Evolutionary conservation across 2,329 filamentous ascomycete species (phyloP).

Genomic region (Trichoderma guizhouense): DNA sequence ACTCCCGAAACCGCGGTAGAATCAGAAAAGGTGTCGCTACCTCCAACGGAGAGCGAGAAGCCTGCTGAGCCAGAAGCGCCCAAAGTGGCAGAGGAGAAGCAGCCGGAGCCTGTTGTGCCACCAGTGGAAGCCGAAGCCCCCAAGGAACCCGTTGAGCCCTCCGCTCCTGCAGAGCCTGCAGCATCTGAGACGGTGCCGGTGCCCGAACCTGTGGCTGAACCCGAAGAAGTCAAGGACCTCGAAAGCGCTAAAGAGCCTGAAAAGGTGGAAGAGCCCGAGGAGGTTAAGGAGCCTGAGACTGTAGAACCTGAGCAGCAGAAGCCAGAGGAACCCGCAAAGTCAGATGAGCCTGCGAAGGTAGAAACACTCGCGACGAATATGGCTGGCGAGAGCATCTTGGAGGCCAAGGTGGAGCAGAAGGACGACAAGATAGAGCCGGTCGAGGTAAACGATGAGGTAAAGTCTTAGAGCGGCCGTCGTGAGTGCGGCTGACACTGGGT

Average conservation of each 20-base stretch:
- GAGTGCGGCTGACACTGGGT: background rate
- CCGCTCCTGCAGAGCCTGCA: background rate
- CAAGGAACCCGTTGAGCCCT: background rate
- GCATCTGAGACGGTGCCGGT: background rate
- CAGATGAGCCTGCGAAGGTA: constrained; percentile 17
- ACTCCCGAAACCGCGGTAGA: background rate
- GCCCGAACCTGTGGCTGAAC: background rate
- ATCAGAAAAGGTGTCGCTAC: background rate
- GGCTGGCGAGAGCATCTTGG: constrained; percentile 43
- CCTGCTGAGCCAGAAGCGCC: constrained; percentile 1
- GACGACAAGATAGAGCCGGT: constrained; percentile 36
- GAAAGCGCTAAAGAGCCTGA: background rate
- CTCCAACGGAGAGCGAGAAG: constrained; percentile 4
- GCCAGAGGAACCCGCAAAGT: background rate
- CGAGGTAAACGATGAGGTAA: constrained; percentile 33
- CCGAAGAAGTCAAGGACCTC: background rate
- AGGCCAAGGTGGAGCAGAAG: constrained; percentile 37
- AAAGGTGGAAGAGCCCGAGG: background rate
- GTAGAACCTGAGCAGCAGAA: background rate
- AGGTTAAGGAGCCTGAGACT: background rate
- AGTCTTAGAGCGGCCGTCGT: background rate
- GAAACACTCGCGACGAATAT: constrained; percentile 42
- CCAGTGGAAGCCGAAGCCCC: constrained; percentile 1
- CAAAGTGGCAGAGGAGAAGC: background rate
- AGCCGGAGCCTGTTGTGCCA: background rate